Base-by-base conservation (phyloP, 2,329 filamentous ascomycete species). In the Fusarium sp. region DNA sequence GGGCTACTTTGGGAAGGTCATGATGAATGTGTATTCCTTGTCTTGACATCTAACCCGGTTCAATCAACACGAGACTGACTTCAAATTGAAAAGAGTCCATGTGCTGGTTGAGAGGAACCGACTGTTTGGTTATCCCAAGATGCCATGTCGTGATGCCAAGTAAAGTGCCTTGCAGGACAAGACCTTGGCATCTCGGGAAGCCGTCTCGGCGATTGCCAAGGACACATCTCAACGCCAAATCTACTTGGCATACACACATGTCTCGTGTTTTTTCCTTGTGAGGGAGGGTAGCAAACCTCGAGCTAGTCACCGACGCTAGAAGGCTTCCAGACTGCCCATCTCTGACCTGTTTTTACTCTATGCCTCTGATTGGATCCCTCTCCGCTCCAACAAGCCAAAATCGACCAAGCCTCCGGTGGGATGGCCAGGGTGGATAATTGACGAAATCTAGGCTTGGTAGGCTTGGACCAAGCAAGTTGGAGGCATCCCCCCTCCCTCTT, bases 1-100 rank as follows among this genome's bases (percentile, higher is more conserved):
- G 66, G 52, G 56, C 76, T 76, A 45, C 30, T 73, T 78, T 59
- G 30, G 76, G 76, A 78, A 78, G 76, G 74, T 78, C 69, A 59
- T 56, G 54, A 56, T 75, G 35, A 27, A 68, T 59, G 47, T 20
- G n/a, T 17, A 57, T 6, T 33, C 47, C 61, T 66, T 66, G 58
- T 63, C 3, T 32, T 37, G 35, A 33, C 37, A 38, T 40, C 30
- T 47, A 27, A 32, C 15, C 54, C n/a, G 17, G 15, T 43, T 58
- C 59, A 60, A 59, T 70, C 47, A 70, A 67, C 20, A 58, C 62
- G 27, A 63, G 60, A 54, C 45, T 9, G 6, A 15, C 4, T 22
- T 45, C 22, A 40, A 63, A 52, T 47, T 68, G 22, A 40, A 40
- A 37, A 32, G 4, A 17, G 20, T 30, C 52, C 30, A 22, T 47